Evolutionary conservation across 2,329 filamentous ascomycete species (phyloP).

Genomic region (Chalara sp.): DNA sequence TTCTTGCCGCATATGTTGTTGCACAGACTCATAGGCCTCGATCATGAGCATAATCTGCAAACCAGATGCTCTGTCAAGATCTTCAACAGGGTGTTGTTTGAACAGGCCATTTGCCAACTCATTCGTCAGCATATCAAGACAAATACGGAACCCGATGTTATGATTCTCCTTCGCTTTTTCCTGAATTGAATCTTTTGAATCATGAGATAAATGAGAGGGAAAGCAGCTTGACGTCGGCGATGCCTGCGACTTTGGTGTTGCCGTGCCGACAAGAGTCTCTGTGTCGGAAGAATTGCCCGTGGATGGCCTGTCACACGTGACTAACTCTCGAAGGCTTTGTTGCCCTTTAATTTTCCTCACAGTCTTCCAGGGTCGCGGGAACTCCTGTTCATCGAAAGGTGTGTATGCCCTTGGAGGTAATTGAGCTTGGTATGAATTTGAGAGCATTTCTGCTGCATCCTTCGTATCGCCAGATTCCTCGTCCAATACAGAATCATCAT

Average conservation of each 20-base stretch:
- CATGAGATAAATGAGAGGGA: background rate
- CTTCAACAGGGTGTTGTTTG: constrained; percentile 9
- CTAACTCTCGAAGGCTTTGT: constrained; percentile 19
- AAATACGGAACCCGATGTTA: constrained; percentile 18
- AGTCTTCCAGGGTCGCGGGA: constrained; percentile 2
- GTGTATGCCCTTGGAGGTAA: constrained; percentile 12
- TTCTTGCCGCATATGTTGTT: constrained; percentile 15
- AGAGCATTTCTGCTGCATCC: constrained; percentile 15
- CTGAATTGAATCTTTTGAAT: background rate
- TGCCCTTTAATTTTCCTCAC: constrained; percentile 25
- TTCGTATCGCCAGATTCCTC: background rate
- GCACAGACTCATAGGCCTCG: constrained; percentile 23
- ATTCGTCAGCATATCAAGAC: constrained; percentile 20
- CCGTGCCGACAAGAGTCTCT: constrained; percentile 17
- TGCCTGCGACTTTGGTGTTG: constrained; percentile 1
- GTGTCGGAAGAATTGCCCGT: constrained; percentile 7
- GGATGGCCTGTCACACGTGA: constrained; percentile 6
- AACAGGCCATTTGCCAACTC: constrained; percentile 18
- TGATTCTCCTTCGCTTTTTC: constrained; percentile 7
- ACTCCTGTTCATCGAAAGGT: background rate
- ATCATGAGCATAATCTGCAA: constrained; percentile 26
- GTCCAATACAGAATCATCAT: too few species aligned
- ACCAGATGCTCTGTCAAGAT: constrained; percentile 16
- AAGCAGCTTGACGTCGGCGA: background rate
- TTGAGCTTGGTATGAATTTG: constrained; percentile 17